phyloP scores from a whole-genome alignment of 2,329 filamentous ascomycete genomes.

The Paraphaeosphaeria sporulosa region DNA sequence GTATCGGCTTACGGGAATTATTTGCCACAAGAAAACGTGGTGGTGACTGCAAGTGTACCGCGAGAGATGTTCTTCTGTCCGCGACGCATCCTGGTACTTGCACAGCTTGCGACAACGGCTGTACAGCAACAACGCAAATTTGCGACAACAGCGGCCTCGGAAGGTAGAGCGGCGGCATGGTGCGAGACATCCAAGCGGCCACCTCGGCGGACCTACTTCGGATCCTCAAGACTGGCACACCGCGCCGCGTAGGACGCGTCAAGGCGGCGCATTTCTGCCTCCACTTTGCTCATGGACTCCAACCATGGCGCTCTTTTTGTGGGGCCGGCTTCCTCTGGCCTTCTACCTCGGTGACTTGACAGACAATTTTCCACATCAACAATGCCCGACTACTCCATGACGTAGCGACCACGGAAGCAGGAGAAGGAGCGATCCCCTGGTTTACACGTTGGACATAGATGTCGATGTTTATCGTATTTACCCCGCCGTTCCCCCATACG shows the following conservation, averaged over 20 bases:
- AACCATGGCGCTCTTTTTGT: not conserved
- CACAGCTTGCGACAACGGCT: not conserved
- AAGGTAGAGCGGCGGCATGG: not conserved
- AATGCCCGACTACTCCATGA: not conserved
- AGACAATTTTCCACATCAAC: too few species aligned
- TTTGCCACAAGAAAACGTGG: not conserved
- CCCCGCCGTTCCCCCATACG: not conserved
- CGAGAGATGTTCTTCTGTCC: not conserved
- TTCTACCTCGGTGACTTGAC: too few species aligned
- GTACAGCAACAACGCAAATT: not conserved
- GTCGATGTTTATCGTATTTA: too few species aligned
- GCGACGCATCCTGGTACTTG: not conserved
- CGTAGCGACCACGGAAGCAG: not conserved
- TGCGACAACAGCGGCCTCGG: not conserved
- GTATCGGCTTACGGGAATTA: not conserved
- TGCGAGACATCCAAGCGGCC: not conserved
- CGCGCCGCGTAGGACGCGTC: not conserved
- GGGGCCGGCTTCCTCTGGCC: not conserved
- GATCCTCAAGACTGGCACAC: not conserved
- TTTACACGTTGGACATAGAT: too few species aligned
- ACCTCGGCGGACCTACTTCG: not conserved
- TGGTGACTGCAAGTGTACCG: not conserved
- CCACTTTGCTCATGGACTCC: not conserved
- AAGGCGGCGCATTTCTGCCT: not conserved
- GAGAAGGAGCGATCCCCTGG: not conserved